A percentile compares a stretch with the other conserved stretches of the same genome.
phyloP scores from a whole-genome alignment of 129 eudicot genomes.

The Smallanthus sonchifolius region DNA sequence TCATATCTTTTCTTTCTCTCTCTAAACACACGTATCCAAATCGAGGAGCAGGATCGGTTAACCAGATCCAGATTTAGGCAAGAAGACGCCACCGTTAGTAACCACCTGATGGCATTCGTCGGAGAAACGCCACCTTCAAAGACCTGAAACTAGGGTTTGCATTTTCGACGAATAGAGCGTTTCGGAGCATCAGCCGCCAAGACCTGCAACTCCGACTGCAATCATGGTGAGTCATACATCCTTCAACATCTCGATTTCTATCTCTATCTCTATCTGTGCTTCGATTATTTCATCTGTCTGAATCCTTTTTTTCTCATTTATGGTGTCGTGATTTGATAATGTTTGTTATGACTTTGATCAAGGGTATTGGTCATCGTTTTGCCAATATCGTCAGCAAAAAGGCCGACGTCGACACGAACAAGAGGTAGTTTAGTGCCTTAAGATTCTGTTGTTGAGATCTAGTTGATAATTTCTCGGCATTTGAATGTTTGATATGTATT shows the following conservation, averaged over 20 bases:
- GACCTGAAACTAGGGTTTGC: conserved; percentile 22
- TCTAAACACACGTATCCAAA: too few relatives aligned
- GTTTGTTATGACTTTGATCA: conserved; percentile 64
- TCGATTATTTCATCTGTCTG: too few relatives aligned
- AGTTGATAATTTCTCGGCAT: not conserved
- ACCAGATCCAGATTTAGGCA: too few relatives aligned
- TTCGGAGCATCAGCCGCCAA: conserved; percentile 19
- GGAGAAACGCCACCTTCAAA: too few relatives aligned
- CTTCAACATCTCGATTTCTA: not conserved
- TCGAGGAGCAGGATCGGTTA: too few relatives aligned
- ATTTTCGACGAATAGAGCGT: not conserved
- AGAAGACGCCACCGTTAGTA: too few relatives aligned
- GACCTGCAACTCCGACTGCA: conserved; percentile 26
- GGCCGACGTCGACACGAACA: conserved; percentile 71
- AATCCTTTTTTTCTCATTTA: not conserved
- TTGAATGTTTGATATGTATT: not conserved
- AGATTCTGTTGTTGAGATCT: not conserved
- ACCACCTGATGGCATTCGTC: too few relatives aligned
- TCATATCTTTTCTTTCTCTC: too few relatives aligned
- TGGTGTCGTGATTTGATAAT: conserved; percentile 6
- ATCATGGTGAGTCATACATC: conserved; percentile 6
- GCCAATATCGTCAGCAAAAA: conserved; percentile 67
- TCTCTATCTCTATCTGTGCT: too few relatives aligned
- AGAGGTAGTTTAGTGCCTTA: conserved; percentile 36
- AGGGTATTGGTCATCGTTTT: conserved; percentile 69